Evolutionary conservation across 371 early-diverging fungal species (phyloP).

Genomic region (Haplosporangium sp.): DNA sequence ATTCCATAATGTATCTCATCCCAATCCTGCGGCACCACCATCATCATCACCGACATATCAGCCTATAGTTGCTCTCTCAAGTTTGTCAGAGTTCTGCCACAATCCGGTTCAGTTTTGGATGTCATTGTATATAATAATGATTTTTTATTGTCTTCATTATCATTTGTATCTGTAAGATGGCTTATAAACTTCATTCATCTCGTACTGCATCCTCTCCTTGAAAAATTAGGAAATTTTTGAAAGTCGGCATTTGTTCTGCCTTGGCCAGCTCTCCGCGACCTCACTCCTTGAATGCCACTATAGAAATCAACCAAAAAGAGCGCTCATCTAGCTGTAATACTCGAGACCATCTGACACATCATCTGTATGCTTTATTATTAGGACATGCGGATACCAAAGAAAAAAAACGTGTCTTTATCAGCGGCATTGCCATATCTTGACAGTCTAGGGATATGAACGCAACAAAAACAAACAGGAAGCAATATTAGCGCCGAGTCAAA

Average conservation of each 20-base stretch:
- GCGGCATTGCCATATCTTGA: constrained; percentile 55
- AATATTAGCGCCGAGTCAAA: not conserved
- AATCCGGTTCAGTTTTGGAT: too few species aligned
- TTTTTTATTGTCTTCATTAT: not conserved
- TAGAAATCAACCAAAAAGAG: too few species aligned
- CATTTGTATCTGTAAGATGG: constrained; percentile 2
- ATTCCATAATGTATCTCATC: too few species aligned
- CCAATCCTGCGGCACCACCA: too few species aligned
- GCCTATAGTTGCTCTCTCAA: too few species aligned
- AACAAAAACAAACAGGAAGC: constrained; percentile 1
- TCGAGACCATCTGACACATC: too few species aligned
- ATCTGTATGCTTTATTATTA: constrained; percentile 20
- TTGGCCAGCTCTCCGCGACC: not conserved
- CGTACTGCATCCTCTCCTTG: not conserved
- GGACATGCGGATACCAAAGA: not conserved
- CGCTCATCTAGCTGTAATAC: not conserved
- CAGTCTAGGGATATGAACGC: constrained; percentile 19
- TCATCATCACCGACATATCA: too few species aligned
- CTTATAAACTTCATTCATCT: not conserved
- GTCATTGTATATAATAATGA: too few species aligned
- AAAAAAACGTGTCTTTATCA: constrained; percentile 11
- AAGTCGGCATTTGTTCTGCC: not conserved
- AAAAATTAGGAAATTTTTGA: not conserved
- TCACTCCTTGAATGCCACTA: constrained; percentile 1
- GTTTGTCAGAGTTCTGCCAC: too few species aligned